Base-by-base conservation (phyloP, 2,329 filamentous ascomycete species). In the Cladophialophora bantiana region DNA sequence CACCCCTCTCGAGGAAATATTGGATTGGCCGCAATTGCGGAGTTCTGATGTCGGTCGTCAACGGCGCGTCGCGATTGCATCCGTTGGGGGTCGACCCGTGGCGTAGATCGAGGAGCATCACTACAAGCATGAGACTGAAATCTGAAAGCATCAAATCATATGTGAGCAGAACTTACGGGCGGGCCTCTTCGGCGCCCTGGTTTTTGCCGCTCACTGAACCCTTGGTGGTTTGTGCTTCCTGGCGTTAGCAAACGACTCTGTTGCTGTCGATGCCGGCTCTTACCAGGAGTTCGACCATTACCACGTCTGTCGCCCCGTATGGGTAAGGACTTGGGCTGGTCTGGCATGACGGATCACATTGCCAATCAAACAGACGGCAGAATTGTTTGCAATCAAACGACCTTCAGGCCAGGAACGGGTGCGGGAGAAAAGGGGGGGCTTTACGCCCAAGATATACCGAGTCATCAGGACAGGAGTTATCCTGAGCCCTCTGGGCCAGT, bases 91-190 rank as follows among this genome's bases (percentile, higher is more conserved):
- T 4, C 45, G 20, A 50, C 13, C 3, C 13, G 45, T 20, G 20
- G 20, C 45, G 20, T 50, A 31, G 45, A 50, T 26, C 45, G 45
- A 50, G 45, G 45, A 50, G 45, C 45, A 50, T 50, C 45, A 10
- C 45, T 50, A 18, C 12, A 31, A 12, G 26, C 45, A 50, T 50
- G 18, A 50, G 45, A 50, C 6, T 31, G 4, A 15, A 10, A 50
- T 18, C 7, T 31, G 4, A 15, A 7, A 50, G 45, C 7, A 6
- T 12, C 20, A 3, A 15, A 31, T 31, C 20, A 31, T 7, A 50
- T 26, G 7, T 12, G 18, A 31, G 20, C 18, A 50, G 45, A 50
- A 26, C 45, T 26, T 50, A 50, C 45, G 7, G 10, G 20, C 45
- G 45, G 31, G 18, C 26, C 20, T 31, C 18, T 6, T 18, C 45